Evolutionary conservation across 371 early-diverging fungal species (phyloP), one percentile per base, ranked within the genome.

Genomic region (Mortierella polycephala): DNA sequence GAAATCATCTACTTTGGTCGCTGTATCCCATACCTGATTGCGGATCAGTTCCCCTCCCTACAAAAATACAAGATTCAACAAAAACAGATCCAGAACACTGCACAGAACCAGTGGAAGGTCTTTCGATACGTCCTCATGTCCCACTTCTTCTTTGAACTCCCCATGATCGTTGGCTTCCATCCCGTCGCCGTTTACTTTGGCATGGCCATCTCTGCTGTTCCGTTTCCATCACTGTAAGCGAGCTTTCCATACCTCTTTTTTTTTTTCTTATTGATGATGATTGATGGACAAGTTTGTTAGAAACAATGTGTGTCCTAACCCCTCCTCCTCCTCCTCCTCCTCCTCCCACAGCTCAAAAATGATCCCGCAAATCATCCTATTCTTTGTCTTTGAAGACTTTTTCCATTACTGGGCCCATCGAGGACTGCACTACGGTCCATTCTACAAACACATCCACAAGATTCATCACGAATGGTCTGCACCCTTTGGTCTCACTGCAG

Each of bases 361-460:
- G 75, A 62, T 61, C 46, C 57, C 51, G 37, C 91, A 95, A 83
- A 71, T 90, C 23, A 76, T 85, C 47, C 83, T 92, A 64, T 97
- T 94, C 74, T 88, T 96, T 60, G 73, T 96, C 20, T 84, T 91
- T 68, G 97, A 96, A 79, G 95, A 94, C 66, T 85, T 87, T 30
- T 94, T 85, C 73, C 93, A 94, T 64, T 94, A 94, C 84, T 88
- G 87, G 85, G 84, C 89, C 21, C 98, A 97, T 83, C 90, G 96
- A 39, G 83, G 87, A 37, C 86, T 97, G 81, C 98, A 97, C 86
- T 91, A 91, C 85, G 93, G 93, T 6, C 88, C 91, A 9, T 81
- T 96, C 64, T 97, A 96, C 86, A 93, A 93, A 69, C 75, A 87
- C 68, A 90, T 97, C 60, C 98, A 97, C 89, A 97, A 97, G 84